Percentiles rank a stretch among this genome's conserved stretches.
phyloP scores from a whole-genome alignment of 2,329 filamentous ascomycete genomes.

The Alternaria ethzedia region DNA sequence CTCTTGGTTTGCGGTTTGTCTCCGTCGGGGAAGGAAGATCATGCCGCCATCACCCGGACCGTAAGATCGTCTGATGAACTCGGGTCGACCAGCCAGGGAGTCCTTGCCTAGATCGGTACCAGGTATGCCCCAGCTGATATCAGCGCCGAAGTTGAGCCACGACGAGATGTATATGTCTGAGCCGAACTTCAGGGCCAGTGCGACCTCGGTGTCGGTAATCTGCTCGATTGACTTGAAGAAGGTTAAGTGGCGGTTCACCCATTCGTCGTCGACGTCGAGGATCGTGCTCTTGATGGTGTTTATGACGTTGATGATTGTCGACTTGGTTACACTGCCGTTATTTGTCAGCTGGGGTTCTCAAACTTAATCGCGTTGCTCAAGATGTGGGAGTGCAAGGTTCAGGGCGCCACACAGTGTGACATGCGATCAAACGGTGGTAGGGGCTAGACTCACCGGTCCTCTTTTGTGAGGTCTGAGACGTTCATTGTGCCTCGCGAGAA shows the following conservation, averaged over 20 bases:
- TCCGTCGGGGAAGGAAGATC: slow-evolving; percentile 43
- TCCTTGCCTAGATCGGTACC: slow-evolving; percentile 33
- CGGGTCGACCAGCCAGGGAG: slow-evolving; percentile 38
- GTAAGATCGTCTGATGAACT: slow-evolving; percentile 42
- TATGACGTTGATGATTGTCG: slow-evolving; percentile 38
- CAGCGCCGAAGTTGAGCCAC: slow-evolving; percentile 45
- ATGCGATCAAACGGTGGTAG: background rate
- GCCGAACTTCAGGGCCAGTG: slow-evolving; percentile 36
- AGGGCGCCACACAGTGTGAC: slow-evolving; percentile 12
- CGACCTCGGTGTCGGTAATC: slow-evolving; percentile 41
- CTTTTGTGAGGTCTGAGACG: slow-evolving; percentile 31
- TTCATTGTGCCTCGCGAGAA: slow-evolving; percentile 37
- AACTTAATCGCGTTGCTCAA: slow-evolving; percentile 1
- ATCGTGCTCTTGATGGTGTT: slow-evolving; percentile 36
- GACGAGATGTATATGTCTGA: slow-evolving; percentile 45
- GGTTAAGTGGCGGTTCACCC: slow-evolving; percentile 36
- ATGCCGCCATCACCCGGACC: slow-evolving; percentile 42
- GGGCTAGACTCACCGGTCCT: slow-evolving; percentile 37
- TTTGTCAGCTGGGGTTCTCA: slow-evolving; percentile 19
- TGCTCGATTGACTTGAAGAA: slow-evolving; percentile 39
- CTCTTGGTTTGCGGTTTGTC: slow-evolving; percentile 22
- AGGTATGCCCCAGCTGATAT: slow-evolving; percentile 43
- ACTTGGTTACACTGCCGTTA: slow-evolving; percentile 35
- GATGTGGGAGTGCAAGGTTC: slow-evolving; percentile 4
- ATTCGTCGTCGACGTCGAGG: slow-evolving; percentile 38